Percentiles rank a stretch among this genome's conserved stretches.
These are phyloP conservation scores for Metarhizium humberi DNA, from an alignment of 2,329 filamentous ascomycete species.

Conservation along the genomic window DNA sequence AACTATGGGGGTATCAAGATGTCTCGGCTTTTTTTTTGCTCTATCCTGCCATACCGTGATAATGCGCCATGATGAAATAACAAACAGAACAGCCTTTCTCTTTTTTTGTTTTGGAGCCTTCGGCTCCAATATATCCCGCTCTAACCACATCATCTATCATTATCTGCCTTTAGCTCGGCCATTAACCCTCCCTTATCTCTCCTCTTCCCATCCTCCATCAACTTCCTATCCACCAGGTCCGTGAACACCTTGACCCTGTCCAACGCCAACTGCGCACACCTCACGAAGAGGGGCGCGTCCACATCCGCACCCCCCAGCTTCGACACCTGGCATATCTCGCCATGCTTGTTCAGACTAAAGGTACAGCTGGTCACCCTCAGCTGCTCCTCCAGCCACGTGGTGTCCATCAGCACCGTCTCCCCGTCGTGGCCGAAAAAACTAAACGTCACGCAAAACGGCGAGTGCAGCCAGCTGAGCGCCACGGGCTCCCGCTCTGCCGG, in stretches of 20 bases:
- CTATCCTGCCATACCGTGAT: slow-evolving; percentile 1
- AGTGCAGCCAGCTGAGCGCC: slow-evolving; percentile 81
- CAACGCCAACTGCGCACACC: slow-evolving; percentile 65
- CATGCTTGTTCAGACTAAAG: slow-evolving; percentile 79
- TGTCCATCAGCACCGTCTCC: slow-evolving; percentile 59
- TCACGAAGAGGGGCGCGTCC: slow-evolving; percentile 68
- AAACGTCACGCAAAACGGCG: slow-evolving; percentile 85
- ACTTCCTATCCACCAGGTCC: slow-evolving; percentile 58
- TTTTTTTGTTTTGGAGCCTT: slow-evolving; percentile 2
- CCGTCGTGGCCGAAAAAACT: slow-evolving; percentile 59
- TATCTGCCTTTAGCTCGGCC: slow-evolving; percentile 73
- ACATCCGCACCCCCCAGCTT: slow-evolving; percentile 81
- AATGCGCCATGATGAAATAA: slow-evolving; percentile 2
- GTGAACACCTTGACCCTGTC: slow-evolving; percentile 75
- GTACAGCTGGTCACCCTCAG: slow-evolving; percentile 64
- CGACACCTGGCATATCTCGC: slow-evolving; percentile 83
- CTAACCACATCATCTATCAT: slow-evolving; percentile 50
- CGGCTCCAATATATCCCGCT: not conserved
- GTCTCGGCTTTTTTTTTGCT: not conserved
- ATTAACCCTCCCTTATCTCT: slow-evolving; percentile 71
- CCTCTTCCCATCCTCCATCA: slow-evolving; percentile 70
- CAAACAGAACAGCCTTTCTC: slow-evolving; percentile 5
- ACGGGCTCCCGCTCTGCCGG: slow-evolving; percentile 82
- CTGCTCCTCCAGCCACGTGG: slow-evolving; percentile 67
- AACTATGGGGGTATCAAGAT: slow-evolving; percentile 4